phyloP scores from a whole-genome alignment of 495 filamentous ascomycete genomes.

The Cercophora newfieldiana region DNA sequence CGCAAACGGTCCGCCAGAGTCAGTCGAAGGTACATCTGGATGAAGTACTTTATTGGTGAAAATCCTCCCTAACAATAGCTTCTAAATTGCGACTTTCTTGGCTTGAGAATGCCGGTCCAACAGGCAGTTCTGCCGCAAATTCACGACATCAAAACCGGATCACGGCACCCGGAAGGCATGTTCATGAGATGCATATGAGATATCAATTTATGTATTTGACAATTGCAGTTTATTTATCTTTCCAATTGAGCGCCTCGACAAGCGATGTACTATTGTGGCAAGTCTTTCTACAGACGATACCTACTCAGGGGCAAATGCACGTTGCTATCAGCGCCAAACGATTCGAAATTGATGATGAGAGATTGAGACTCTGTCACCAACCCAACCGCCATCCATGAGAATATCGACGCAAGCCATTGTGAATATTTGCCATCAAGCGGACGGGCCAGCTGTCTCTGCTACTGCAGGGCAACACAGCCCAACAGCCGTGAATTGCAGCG shows the following conservation, averaged over 20 bases:
- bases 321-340: background rate
- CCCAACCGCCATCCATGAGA: no score
- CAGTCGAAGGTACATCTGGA: background rate
- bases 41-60: constrained; percentile 9
- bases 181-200: background rate
- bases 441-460: no score
- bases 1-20: background rate
- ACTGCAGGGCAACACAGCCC: background rate
- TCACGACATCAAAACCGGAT: background rate
- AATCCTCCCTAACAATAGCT: background rate
- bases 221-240: background rate
- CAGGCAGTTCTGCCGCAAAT: background rate
- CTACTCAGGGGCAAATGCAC: background rate
- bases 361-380: no score
- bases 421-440: no score
- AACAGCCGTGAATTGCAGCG: no score
- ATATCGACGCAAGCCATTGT: no score
- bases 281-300: no score
- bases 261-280: background rate
- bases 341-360: no score
- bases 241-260: background rate
- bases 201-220: background rate
- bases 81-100: constrained; percentile 15
- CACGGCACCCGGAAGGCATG: background rate
- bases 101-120: constrained; percentile 1